Evolutionary conservation across 805 yeast species (phyloP).

Genomic region (Candida nemodendra): DNA sequence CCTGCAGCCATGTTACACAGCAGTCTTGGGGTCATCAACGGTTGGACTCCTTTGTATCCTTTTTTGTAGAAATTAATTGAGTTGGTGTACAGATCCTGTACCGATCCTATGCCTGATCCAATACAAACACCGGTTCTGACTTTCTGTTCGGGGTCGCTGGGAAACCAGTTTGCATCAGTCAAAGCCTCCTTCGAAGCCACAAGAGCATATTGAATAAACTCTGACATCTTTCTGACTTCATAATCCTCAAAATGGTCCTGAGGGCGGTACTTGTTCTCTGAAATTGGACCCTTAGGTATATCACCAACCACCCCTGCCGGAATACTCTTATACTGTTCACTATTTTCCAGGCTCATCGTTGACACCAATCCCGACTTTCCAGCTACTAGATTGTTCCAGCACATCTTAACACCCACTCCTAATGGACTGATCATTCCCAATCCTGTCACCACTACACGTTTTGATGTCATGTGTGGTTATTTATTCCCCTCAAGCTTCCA

Average conservation of each 20-base stretch:
- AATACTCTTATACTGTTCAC: slow-evolving; percentile 47
- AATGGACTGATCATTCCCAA: slow-evolving; percentile 84
- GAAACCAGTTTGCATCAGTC: slow-evolving; percentile 57
- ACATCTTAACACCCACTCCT: slow-evolving; percentile 60
- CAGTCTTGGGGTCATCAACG: slow-evolving; percentile 80
- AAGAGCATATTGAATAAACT: slow-evolving; percentile 75
- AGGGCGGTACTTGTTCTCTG: slow-evolving; percentile 52
- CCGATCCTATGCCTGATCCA: slow-evolving; percentile 91
- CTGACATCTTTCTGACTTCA: slow-evolving; percentile 62
- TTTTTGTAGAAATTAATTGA: slow-evolving; percentile 45
- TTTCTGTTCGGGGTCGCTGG: slow-evolving; percentile 35
- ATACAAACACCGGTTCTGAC: slow-evolving; percentile 69
- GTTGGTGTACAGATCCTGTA: slow-evolving; percentile 69
- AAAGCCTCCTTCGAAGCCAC: slow-evolving; percentile 79
- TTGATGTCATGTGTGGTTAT: slow-evolving; percentile 23
- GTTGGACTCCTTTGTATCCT: slow-evolving; percentile 74
- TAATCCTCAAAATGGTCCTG: slow-evolving; percentile 45
- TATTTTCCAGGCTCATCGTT: slow-evolving; percentile 43
- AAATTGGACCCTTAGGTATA: slow-evolving; percentile 46
- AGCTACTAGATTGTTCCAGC: slow-evolving; percentile 55
- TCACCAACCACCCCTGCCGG: slow-evolving; percentile 77
- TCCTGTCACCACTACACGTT: slow-evolving; percentile 89
- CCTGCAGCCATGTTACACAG: slow-evolving; percentile 95
- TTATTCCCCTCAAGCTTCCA: too few relatives aligned
- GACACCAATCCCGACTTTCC: slow-evolving; percentile 60